Conservation (phyloP, 805 yeast genomes). For the Kodamaea nitidulidarum region DNA sequence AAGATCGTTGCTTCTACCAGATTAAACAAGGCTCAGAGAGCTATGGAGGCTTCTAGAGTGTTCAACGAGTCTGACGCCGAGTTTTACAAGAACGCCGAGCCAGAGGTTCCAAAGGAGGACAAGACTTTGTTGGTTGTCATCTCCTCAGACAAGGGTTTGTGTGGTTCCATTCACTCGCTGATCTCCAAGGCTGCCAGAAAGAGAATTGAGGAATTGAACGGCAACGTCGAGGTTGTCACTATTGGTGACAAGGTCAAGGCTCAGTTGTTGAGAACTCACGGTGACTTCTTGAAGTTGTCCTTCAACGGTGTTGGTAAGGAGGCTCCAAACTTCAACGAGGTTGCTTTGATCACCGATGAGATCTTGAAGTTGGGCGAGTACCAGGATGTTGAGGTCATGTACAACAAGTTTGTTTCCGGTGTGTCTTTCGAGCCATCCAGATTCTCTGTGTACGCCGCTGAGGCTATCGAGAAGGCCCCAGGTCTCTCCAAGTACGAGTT, state of each 20-base stretch:
- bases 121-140: slow-evolving; percentile 81
- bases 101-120: slow-evolving; percentile 51
- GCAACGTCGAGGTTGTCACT: slow-evolving; percentile 70
- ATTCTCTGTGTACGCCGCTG: slow-evolving; percentile 63
- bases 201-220: slow-evolving; percentile 57
- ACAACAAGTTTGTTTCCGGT: slow-evolving; percentile 83
- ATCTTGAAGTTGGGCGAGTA: slow-evolving; percentile 66
- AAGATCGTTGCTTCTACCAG: slow-evolving; percentile 98
- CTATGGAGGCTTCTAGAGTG: slow-evolving; percentile 82
- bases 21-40: slow-evolving; percentile 91
- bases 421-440: slow-evolving; percentile 84
- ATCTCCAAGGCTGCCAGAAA: slow-evolving; percentile 82
- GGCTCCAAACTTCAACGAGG: slow-evolving; percentile 91
- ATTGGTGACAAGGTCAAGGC: slow-evolving; percentile 93
- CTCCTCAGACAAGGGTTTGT: slow-evolving; percentile 96
- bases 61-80: slow-evolving; percentile 77
- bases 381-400: slow-evolving; percentile 73
- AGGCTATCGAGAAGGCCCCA: slow-evolving; percentile 77
- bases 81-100: slow-evolving; percentile 79
- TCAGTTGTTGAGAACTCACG: slow-evolving; percentile 81
- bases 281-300: slow-evolving; percentile 63
- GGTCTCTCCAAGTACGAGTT: slow-evolving; percentile 79
- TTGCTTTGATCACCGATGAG: slow-evolving; percentile 83
- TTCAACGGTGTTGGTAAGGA: slow-evolving; percentile 94
- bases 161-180: slow-evolving; percentile 98